These are phyloP conservation scores for Cenchrus americanus DNA, from an alignment of 176 grass and related monocot genomes.

Conservation along the genomic window DNA sequence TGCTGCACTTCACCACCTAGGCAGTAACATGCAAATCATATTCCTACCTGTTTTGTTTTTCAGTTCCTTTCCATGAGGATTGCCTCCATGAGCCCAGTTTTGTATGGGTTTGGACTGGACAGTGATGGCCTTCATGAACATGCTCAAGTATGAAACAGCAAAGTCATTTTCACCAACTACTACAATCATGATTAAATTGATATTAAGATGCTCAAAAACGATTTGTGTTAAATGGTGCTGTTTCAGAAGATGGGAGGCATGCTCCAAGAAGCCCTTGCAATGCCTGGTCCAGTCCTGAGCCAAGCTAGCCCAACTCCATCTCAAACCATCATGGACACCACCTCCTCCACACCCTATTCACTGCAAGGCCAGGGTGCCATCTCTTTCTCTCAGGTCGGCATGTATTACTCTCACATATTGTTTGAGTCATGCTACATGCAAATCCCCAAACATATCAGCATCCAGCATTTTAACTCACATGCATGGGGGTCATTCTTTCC, in stretches of 20 bases:
- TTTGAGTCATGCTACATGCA: constrained; percentile 34
- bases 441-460: constrained; percentile 34
- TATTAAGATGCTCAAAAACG: constrained; percentile 10
- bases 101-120: constrained; percentile 69
- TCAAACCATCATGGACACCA: constrained; percentile 55
- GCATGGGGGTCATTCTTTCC: constrained; percentile 38
- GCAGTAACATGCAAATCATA: background rate
- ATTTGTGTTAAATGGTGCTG: background rate
- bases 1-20: constrained; percentile 5
- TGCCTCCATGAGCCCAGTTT: constrained; percentile 70
- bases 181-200: background rate
- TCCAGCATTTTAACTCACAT: constrained; percentile 43
- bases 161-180: background rate
- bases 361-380: constrained; percentile 59
- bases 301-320: constrained; percentile 55
- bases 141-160: constrained; percentile 48
- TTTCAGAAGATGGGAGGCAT: constrained; percentile 69
- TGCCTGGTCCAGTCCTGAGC: constrained; percentile 50
- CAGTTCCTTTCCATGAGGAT: constrained; percentile 99
- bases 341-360: constrained; percentile 45
- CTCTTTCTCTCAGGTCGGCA: constrained; percentile 63
- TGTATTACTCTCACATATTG: constrained; percentile 10
- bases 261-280: constrained; percentile 56
- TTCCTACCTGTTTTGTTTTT: constrained; percentile 5
- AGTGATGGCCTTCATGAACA: constrained; percentile 50